Evolutionary conservation across 1,139 yeast species (phyloP).

Genomic region (Geotrichum aggregatum): DNA sequence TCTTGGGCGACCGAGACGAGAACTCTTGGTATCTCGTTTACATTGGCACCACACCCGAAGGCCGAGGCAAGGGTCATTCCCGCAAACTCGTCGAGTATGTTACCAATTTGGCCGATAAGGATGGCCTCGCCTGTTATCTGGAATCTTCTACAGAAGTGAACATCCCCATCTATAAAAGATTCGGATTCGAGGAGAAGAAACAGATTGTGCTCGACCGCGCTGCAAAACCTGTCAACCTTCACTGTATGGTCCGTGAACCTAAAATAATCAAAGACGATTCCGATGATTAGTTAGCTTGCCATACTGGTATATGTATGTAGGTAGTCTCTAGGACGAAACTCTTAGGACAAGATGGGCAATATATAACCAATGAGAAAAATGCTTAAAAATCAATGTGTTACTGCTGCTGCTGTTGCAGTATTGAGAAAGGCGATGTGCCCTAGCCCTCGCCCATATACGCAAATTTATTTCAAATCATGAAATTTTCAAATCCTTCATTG

Average conservation of each 20-base stretch:
- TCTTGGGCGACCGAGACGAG: conserved; percentile 38
- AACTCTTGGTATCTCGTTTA: conserved; percentile 57
- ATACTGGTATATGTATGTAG: no score
- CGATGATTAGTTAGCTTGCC: conserved; percentile 21
- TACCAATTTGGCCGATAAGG: conserved; percentile 50
- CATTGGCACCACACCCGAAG: conserved; percentile 54
- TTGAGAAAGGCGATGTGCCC: background rate
- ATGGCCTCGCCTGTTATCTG: conserved; percentile 48
- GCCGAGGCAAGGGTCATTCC: conserved; percentile 67
- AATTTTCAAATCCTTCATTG: background rate
- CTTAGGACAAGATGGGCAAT: background rate
- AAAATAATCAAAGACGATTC: conserved; percentile 21
- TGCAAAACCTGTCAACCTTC: conserved; percentile 25
- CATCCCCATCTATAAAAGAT: conserved; percentile 55
- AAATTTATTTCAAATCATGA: background rate
- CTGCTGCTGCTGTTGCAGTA: no score
- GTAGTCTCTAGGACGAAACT: no score
- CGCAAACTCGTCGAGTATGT: conserved; percentile 54
- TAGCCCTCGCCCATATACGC: background rate
- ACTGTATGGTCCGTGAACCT: conserved; percentile 31
- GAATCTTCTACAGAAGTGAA: conserved; percentile 55
- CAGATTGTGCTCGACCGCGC: conserved; percentile 24
- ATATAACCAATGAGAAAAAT: background rate
- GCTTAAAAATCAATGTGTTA: background rate
- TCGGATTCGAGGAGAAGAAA: conserved; percentile 44